These are phyloP conservation scores for Solanum boliviense DNA, from an alignment of 257 asterid genomes.

Conservation along the genomic window DNA sequence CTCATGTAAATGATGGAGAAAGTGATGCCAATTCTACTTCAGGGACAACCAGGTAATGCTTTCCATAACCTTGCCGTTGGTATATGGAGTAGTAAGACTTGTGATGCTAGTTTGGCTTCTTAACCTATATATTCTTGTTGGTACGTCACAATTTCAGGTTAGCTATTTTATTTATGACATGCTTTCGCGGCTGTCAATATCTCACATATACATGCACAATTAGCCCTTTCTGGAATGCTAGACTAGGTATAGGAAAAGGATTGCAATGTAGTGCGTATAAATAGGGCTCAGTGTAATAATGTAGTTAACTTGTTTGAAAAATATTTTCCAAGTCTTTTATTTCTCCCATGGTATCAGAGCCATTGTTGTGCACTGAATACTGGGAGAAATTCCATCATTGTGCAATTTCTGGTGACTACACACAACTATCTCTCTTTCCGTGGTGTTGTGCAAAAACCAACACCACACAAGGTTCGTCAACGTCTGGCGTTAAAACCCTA, in stretches of 20 bases:
- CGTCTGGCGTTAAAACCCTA: neutral
- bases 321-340: neutral
- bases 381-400: neutral
- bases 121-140: neutral
- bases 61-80: neutral
- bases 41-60: slow-evolving; percentile 13
- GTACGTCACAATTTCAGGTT: neutral
- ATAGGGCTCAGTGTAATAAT: neutral
- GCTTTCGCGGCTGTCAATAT: neutral
- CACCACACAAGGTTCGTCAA: neutral
- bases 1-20: slow-evolving; percentile 15
- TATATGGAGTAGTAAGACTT: neutral
- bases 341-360: neutral
- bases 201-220: neutral
- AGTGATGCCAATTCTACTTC: slow-evolving; percentile 15
- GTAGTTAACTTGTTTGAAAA: neutral
- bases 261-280: neutral
- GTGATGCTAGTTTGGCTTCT: neutral
- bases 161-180: neutral
- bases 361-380: neutral
- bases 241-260: neutral
- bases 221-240: neutral
- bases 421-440: neutral
- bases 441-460: neutral
- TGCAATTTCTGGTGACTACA: neutral